Conservation (phyloP, 1,284 basidiomycete species). For the Malassezia brasiliensis region DNA sequence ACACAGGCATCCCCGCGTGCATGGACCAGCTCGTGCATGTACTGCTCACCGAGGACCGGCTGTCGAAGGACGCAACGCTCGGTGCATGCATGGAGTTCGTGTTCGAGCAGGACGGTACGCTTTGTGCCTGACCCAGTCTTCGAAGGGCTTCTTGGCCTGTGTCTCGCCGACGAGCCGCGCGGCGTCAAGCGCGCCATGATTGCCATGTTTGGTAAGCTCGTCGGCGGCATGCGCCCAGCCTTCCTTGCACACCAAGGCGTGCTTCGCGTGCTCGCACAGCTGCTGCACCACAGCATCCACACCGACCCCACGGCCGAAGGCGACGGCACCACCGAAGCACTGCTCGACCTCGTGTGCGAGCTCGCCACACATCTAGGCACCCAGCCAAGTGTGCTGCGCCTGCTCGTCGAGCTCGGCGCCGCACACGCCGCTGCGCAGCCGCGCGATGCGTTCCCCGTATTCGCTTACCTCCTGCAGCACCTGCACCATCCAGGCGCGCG, state of each 20-base stretch:
- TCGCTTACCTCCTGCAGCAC: not conserved
- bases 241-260: constrained; percentile 8
- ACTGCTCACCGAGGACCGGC: constrained; percentile 2
- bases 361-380: not conserved
- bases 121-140: not conserved
- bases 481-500: not conserved
- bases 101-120: constrained; percentile 3
- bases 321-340: not conserved
- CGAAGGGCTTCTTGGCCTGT: not conserved
- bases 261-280: not conserved
- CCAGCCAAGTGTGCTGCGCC: not conserved
- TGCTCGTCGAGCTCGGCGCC: constrained; percentile 1
- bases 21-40: not conserved
- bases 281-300: constrained; percentile 3
- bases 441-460: not conserved
- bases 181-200: not conserved
- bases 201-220: not conserved
- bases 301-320: not conserved
- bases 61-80: not conserved
- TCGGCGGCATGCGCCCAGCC: not conserved
- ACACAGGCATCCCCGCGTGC: not conserved
- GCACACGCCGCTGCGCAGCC: not conserved
- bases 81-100: constrained; percentile 8
- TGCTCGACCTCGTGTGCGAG: constrained; percentile 2
- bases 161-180: constrained; percentile 8